Base-by-base conservation (phyloP, 345 rosid genomes). In the Geranium brycei region DNA sequence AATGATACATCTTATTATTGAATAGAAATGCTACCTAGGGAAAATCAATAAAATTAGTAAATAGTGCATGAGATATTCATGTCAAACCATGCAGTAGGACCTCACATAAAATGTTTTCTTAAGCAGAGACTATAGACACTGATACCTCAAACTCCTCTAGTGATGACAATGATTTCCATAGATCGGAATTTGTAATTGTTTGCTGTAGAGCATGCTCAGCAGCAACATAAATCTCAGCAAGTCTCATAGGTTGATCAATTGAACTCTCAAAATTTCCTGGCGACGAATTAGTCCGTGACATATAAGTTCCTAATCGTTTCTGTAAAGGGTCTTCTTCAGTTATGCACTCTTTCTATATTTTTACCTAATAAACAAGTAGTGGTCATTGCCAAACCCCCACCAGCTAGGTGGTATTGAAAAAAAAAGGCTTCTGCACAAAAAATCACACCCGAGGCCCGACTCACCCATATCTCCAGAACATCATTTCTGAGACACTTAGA, bases 141-240 rank as follows among this genome's bases (percentile, higher is more conserved):
- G 62, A 70, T 81, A 93, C 99, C 99, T 93, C 96, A 57, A 90
- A 90, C 65, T 88, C 91, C 68, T 83, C 80, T 31, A 79, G 64
- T 71, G 99, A 90, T 51, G 96, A 88, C 74, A 88, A 83, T 64
- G 83, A 78, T 76, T 88, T 85, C 80, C 69, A 75, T 57, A 93
- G 78, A 58, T 79, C 82, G 57, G 80, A 68, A 83, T 83, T 84
- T 47, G 99, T 86, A 64, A 93, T 85, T 74, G 95, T 86, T 64
- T 71, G 78, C 70, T 62, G 72, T 72, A 93, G 66, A 73, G 97
- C 89, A 73, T 83, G 87, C 81, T 93, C 96, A 68, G 97, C 88
- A 17, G 97, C 97, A 77, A 90, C 96, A 73, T 82, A 87, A 67
- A 93, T 86, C 77, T 93, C 99, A 17, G 97, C 92, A 69, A 90